Evolutionary conservation across 257 asterid species (phyloP).

Genomic region (Fraxinus americana): DNA sequence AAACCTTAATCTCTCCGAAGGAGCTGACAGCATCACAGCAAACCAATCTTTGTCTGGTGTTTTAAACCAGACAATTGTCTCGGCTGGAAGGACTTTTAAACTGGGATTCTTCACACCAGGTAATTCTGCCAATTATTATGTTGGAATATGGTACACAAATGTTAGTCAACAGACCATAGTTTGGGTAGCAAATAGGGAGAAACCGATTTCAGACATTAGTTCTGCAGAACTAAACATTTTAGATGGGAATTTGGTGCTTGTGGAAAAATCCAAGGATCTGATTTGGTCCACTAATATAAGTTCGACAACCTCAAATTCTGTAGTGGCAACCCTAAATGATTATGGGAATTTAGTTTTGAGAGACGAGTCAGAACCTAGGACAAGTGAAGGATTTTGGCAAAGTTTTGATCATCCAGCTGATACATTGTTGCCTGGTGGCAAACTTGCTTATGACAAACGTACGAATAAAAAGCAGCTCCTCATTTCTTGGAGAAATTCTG

Average conservation of each 20-base stretch:
- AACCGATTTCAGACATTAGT: constrained; percentile 6
- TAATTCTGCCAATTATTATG: neutral
- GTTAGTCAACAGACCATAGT: constrained; percentile 12
- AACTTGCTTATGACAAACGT: constrained; percentile 51
- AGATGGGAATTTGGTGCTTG: constrained; percentile 19
- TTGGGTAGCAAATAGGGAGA: constrained; percentile 30
- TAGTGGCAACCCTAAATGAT: constrained; percentile 60
- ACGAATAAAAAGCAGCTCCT: constrained; percentile 47
- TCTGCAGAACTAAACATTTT: constrained; percentile 17
- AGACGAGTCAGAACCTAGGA: constrained; percentile 27
- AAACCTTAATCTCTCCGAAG: constrained; percentile 3
- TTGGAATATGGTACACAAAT: constrained; percentile 25
- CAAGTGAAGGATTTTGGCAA: constrained; percentile 45
- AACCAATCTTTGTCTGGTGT: constrained; percentile 8
- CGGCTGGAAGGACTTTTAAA: constrained; percentile 14
- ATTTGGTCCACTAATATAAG: constrained; percentile 62
- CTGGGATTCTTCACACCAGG: constrained; percentile 21
- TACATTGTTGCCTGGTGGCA: constrained; percentile 78
- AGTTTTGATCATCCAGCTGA: constrained; percentile 59
- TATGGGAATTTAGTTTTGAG: constrained; percentile 64
- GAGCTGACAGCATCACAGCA: constrained; percentile 23
- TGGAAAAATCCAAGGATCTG: neutral
- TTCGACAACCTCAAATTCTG: constrained; percentile 29
- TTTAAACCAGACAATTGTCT: constrained; percentile 5
- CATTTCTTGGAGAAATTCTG: constrained; percentile 73